Evolutionary conservation across 2,329 filamentous ascomycete genomes (phyloP).

Genomic region (Sporothrix mexicana): DNA sequence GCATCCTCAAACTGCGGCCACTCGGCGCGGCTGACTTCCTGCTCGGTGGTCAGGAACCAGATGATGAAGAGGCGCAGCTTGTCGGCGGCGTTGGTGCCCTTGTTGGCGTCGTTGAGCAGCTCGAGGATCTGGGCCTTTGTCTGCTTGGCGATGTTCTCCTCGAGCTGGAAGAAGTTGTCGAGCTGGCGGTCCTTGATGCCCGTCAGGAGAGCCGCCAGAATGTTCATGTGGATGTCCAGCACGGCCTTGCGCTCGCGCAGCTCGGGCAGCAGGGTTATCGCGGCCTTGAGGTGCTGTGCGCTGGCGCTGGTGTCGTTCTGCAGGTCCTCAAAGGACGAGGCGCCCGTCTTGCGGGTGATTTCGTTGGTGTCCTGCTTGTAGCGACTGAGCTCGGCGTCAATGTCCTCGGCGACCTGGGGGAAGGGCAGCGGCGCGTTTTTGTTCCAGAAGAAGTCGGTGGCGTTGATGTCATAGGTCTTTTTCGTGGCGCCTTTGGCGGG

Average conservation of each 20-base stretch:
- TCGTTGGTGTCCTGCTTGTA: constrained; percentile 96
- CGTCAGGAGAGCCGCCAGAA: constrained; percentile 73
- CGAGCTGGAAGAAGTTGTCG: constrained; percentile 94
- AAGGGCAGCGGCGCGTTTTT: constrained; percentile 91
- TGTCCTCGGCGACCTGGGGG: constrained; percentile 94
- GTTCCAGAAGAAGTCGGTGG: constrained; percentile 95
- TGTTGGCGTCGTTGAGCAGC: constrained; percentile 77
- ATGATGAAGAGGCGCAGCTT: constrained; percentile 95
- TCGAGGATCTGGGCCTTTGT: constrained; percentile 88
- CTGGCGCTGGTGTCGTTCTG: constrained; percentile 87
- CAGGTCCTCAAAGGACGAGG: constrained; percentile 88
- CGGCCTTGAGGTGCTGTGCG: constrained; percentile 92
- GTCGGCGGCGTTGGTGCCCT: constrained; percentile 83
- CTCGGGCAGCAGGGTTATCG: constrained; percentile 90
- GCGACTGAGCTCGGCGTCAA: constrained; percentile 83
- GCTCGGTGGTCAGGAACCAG: constrained; percentile 94
- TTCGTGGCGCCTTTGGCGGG: constrained; percentile 77
- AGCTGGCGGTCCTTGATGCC: constrained; percentile 95
- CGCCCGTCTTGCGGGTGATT: constrained; percentile 93
- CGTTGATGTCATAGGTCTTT: constrained; percentile 86
- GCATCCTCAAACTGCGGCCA: constrained; percentile 87
- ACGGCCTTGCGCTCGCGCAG: constrained; percentile 89
- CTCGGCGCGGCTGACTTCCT: constrained; percentile 81
- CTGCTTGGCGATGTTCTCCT: constrained; percentile 91
- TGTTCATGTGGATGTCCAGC: constrained; percentile 99